Evolutionary conservation across 2,329 filamentous ascomycete species (phyloP), one percentile per base, ranked within the genome.

Genomic region (Xylariaceae sp.): DNA sequence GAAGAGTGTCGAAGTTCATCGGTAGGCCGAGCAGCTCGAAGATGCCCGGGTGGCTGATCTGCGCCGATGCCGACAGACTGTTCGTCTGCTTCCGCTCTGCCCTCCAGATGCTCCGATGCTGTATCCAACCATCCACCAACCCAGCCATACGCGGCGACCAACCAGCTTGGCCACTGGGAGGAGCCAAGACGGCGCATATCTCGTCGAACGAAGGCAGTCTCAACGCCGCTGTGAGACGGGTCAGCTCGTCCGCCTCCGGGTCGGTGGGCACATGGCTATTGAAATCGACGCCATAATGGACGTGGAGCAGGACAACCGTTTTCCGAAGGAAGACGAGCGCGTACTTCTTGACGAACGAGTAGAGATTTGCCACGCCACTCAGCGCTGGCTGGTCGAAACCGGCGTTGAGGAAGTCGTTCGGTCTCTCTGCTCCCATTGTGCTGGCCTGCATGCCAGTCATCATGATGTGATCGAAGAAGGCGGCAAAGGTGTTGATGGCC

Each of bases 11-110:
- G 59, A 88, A 98, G 54, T 90, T 88, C 63, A 85, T 86, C 1
- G 92, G 92, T 34, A 98, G 67, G 1, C 92, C 92, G 9, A 98
- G 82, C 16, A 98, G 76, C 61, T 98, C 92, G 56, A 92, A 94
- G 48, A 98, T 95, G 32, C 81, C 83, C 0, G 92, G 94, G 59
- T 98, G 92, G 39, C 85, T 81, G 52, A 76, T 52, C 48, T 73
- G 61, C 24, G 73, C 72, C 6, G 72, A 71, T 12, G 49, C 43
- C 13, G 65, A 62, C 38, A 59, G 55, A 6, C 15, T 6, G 16
- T 17, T 24, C 18, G 19, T 49, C 42, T 12, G 47, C 41, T 13
- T 30, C 31, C n/a, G 34, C 35, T 19, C 31, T 14, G 36, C 19
- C 36, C 44, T 57, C 61, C 64, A 68, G 40, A 62, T 54, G 14